Base-by-base conservation (phyloP, 164 flowering plant species). In the Berberis vulgaris region DNA sequence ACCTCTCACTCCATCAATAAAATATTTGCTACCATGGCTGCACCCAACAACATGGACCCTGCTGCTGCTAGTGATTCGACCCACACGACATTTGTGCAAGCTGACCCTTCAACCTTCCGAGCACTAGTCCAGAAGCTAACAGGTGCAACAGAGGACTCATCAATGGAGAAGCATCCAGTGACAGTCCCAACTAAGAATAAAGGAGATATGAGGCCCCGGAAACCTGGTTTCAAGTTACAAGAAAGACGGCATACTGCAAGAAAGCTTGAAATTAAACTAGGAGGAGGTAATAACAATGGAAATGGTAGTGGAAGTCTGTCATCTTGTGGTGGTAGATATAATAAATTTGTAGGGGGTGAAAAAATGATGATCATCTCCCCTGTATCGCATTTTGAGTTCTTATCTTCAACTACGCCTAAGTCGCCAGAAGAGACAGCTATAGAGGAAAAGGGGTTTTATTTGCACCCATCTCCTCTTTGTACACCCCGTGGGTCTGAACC, bases 41-140 rank as follows among this genome's bases (percentile, higher is more conserved):
- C 26, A 26, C 26, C 0, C 26, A 26, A 26, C 26, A 26, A 26
- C 26, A 26, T 26, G 26, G 26, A 26, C 26, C 26, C 26, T 26
- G 26, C 26, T 26, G 26, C 26, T 26, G 26, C 26, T 26, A 26
- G 26, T 26, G 26, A 26, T 26, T 26, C 26, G 26, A 26, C 26
- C 62, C 71, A 78, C 83, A 85, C 83, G 62, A 83, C 86, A 59
- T 83, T 79, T 67, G 83, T 86, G 65, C 86, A 83, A 68, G 86
- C 84, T 54, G 83, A 83, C 75, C 87, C 86, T 0, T 74, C 87
- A 43, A 80, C 67, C 41, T 86, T 86, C 78, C 77, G 85, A 3
- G 72, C 79, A 49, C 74, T 83, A 3, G 91, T 86, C 50, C 91
- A 83, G 52, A 67, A 74, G 43, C 84, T 82, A 10, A 83, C 87